Conservation (phyloP, 192 early-diverging fungal genomes). For the Dissophora globulifera region DNA sequence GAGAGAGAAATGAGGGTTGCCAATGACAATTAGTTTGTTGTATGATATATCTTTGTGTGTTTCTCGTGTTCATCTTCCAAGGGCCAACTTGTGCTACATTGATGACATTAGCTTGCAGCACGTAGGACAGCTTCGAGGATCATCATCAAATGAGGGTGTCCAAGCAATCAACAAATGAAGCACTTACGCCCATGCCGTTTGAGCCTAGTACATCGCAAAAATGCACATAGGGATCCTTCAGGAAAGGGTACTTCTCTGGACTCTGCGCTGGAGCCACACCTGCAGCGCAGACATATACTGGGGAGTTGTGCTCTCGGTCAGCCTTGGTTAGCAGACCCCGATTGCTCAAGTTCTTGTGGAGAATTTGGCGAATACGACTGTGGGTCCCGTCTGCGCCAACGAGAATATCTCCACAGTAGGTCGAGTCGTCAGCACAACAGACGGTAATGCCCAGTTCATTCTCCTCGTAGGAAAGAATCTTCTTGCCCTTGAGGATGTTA, state of each 20-base stretch:
- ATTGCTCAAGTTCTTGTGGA: conserved; percentile 9
- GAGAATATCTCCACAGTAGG: conserved; percentile 49
- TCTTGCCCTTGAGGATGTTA: conserved; percentile 36
- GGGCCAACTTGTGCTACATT: too few relatives aligned
- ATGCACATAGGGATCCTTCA: conserved; percentile 17
- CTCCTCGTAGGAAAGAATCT: conserved; percentile 24
- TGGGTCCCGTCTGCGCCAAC: conserved; percentile 53
- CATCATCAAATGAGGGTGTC: neutral
- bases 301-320: neutral
- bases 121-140: too few relatives aligned
- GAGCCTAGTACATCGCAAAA: neutral
- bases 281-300: neutral
- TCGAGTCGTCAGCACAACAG: conserved; percentile 31
- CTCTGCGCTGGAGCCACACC: conserved; percentile 1
- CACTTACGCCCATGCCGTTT: conserved; percentile 9
- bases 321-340: conserved; percentile 3
- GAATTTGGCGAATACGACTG: conserved; percentile 28
- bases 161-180: neutral
- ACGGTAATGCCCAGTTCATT: conserved; percentile 34
- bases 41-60: too few relatives aligned
- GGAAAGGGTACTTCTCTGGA: conserved; percentile 6
- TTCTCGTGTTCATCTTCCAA: too few relatives aligned
- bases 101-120: too few relatives aligned
- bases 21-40: too few relatives aligned
- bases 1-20: too few relatives aligned